phyloP scores from a whole-genome alignment of 106 monocot genomes.

The Dioscorea zingiberensis region DNA sequence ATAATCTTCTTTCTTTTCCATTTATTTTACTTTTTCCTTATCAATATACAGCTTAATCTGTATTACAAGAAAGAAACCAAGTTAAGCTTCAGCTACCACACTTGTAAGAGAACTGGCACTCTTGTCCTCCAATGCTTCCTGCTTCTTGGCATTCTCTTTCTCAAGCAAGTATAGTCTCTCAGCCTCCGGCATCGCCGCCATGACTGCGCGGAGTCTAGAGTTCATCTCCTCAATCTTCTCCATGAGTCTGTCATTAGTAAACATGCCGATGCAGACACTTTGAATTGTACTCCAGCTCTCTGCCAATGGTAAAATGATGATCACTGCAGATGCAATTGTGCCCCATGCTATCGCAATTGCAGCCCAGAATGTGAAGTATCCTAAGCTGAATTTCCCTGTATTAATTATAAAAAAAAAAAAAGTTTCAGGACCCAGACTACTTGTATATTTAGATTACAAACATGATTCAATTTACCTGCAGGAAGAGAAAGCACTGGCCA shows the following conservation, averaged over 20 bases:
- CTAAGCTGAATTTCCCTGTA: conserved; percentile 64
- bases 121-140: conserved; percentile 33
- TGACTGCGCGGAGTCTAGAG: conserved; percentile 47
- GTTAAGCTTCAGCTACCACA: conserved; percentile 3
- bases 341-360: conserved; percentile 78
- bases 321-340: conserved; percentile 67
- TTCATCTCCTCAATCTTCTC: conserved; percentile 79
- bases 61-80: no score
- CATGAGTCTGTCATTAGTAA: conserved; percentile 62
- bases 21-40: no score
- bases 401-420: conserved; percentile 1
- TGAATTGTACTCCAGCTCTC: conserved; percentile 87
- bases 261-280: conserved; percentile 56
- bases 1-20: no score
- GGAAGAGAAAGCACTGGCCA: conserved; percentile 91
- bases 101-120: conserved; percentile 10
- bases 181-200: conserved; percentile 62
- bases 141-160: conserved; percentile 63
- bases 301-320: conserved; percentile 67
- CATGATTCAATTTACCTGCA: conserved; percentile 49
- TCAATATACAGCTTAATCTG: no score
- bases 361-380: conserved; percentile 98
- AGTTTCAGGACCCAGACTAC: neutral
- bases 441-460: neutral
- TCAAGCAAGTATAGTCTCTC: conserved; percentile 48